Base-by-base conservation (phyloP, 2,329 filamentous ascomycete genomes). In the Alternaria alternata region DNA sequence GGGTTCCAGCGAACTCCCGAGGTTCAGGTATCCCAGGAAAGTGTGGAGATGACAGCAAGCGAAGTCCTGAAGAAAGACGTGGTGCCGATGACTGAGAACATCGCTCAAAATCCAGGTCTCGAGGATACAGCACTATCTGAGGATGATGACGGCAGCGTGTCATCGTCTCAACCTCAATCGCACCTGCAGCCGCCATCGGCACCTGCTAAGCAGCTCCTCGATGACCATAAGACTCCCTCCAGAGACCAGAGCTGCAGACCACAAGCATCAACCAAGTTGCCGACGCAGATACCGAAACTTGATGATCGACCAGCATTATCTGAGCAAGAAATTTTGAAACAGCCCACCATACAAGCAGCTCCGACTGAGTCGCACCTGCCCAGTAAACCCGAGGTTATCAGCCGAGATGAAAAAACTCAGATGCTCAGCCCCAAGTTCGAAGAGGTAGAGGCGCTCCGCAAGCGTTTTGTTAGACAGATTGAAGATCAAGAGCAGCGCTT, bases 401-500 rank as follows among this genome's bases (percentile, higher is more conserved):
- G 16, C 4, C 7, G 20, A 5, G 28, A 32, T 5, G 0, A 22
- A n/a, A 9, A 24, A 0, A 11, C 30, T 18, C 28, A 47, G 11
- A 9, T n/a, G 32, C 28, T 34, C 46, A 47, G 18, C 6, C 12
- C 96, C 84, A 99, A 99, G 87, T 99, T 98, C 88, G 99, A 98
- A 89, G 95, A 99, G 81, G 95, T 99, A 80, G 95, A 99, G 87
- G 92, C 92, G 65, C 89, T 99, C 68, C 90, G 96, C 83, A 99
- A 99, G 89, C 89, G 96, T 73, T 99, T 99, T 84, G 99, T 96
- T 72, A 95, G 99, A 85, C 95, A 99, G 82, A 95, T 99, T 86
- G 99, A 99, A 92, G 92, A 98, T 77, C 95, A 99, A 86, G 96
- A 99, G 84, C 93, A 97, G 85, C 90, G 95, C 70, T 99, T 99